Percentiles rank a stretch among this genome's conserved stretches.
These are phyloP conservation scores for Fusarium equiseti DNA, from an alignment of 2,329 filamentous ascomycete genomes.

Conservation along the genomic window DNA sequence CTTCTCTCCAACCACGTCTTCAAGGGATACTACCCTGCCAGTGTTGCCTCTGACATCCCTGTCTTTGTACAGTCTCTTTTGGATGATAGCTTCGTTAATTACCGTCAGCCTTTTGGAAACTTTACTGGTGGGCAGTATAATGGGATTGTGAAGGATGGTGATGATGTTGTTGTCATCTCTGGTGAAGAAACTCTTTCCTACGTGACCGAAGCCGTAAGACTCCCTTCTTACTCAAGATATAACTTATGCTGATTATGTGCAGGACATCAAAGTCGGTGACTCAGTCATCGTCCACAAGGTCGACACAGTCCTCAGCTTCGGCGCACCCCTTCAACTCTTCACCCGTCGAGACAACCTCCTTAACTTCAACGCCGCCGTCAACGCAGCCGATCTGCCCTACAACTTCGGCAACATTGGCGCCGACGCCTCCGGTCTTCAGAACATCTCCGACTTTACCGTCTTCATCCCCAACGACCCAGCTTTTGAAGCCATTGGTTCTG, in stretches of 20 bases:
- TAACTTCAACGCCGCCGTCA: conserved; percentile 48
- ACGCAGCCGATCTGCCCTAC: conserved; percentile 45
- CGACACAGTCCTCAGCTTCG: conserved; percentile 47
- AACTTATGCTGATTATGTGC: neutral
- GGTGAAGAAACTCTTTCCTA: conserved; percentile 50
- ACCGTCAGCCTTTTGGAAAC: conserved; percentile 53
- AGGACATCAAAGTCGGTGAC: conserved; percentile 50
- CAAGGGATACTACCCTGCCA: conserved; percentile 48
- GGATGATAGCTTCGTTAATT: conserved; percentile 48
- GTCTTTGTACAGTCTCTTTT: conserved; percentile 49
- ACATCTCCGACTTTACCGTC: conserved; percentile 51
- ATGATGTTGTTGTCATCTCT: conserved; percentile 51
- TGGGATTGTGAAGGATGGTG: conserved; percentile 50
- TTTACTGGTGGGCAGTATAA: conserved; percentile 54
- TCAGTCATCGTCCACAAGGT: conserved; percentile 50
- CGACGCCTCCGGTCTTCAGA: conserved; percentile 35
- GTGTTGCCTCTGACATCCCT: conserved; percentile 47
- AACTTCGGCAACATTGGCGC: conserved; percentile 43
- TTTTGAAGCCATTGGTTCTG: conserved; percentile 48
- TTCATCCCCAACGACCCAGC: conserved; percentile 48
- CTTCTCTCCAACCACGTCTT: conserved; percentile 52
- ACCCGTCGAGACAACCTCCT: conserved; percentile 46
- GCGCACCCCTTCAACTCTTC: conserved; percentile 49
- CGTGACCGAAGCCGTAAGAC: conserved; percentile 50
- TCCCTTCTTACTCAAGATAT: neutral